Conservation (phyloP, 108 stramenopile genomes). For the Nannochloropsis gaditana region DNA sequence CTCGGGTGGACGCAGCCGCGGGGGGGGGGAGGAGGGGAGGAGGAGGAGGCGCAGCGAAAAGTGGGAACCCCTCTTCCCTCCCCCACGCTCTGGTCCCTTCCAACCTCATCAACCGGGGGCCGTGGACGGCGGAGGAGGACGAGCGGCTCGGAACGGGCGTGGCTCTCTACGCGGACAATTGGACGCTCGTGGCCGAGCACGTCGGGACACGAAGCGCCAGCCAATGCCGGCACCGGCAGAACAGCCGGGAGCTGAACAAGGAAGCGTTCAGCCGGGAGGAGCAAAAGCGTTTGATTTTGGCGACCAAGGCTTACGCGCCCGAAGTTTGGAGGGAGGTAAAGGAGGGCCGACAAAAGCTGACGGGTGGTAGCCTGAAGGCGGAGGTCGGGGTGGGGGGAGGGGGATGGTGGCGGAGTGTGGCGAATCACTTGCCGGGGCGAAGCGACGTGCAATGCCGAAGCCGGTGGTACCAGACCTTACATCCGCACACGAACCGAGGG, state of each 20-base stretch:
- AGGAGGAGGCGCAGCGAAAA: background rate
- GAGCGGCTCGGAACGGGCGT: background rate
- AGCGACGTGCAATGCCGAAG: background rate
- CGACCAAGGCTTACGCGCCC: conserved; percentile 14
- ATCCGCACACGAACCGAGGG: background rate
- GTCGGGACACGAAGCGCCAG: background rate
- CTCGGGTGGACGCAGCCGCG: too few species aligned
- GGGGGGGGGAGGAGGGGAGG: background rate
- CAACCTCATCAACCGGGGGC: background rate
- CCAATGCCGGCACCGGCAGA: conserved; percentile 4
- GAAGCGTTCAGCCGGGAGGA: background rate
- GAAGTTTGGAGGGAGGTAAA: background rate
- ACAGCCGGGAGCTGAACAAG: background rate
- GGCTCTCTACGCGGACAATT: background rate
- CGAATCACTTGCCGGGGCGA: background rate
- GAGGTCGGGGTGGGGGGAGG: background rate
- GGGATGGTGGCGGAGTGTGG: background rate
- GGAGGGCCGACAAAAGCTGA: background rate
- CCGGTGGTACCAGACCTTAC: conserved; percentile 2
- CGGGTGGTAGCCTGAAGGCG: background rate
- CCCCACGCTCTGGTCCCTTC: background rate
- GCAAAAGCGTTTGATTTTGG: background rate
- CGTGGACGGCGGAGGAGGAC: background rate
- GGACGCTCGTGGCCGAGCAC: background rate
- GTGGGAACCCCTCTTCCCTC: background rate